These are phyloP conservation scores for Arctium lappa DNA, from an alignment of 129 eudicot genomes.

Conservation along the genomic window DNA sequence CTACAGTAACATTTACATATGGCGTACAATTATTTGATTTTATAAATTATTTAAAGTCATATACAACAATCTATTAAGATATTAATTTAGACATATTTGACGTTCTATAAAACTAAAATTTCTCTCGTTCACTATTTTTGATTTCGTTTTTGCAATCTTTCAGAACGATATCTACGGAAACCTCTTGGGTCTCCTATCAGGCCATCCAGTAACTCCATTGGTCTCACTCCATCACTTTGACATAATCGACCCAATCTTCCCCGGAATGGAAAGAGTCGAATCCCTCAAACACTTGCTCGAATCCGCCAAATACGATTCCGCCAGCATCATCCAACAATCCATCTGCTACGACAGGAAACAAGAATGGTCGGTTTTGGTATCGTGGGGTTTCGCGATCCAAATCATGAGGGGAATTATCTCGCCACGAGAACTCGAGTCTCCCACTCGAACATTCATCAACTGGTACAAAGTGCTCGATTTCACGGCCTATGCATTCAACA, in stretches of 20 bases:
- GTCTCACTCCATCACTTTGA: conserved; percentile 87
- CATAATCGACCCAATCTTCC: conserved; percentile 75
- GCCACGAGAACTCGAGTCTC: conserved; percentile 72
- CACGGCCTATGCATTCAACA: conserved; percentile 77
- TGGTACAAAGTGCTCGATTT: conserved; percentile 79
- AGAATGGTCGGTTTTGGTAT: conserved; percentile 62
- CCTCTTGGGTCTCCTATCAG: conserved; percentile 65
- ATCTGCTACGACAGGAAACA: conserved; percentile 59
- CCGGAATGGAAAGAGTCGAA: conserved; percentile 48
- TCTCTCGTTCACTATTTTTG: background rate
- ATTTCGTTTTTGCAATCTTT: conserved; percentile 9
- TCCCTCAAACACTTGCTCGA: conserved; percentile 43
- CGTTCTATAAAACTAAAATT: background rate
- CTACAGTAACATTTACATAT: too few species aligned
- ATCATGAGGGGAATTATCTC: conserved; percentile 61
- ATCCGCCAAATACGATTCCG: conserved; percentile 50
- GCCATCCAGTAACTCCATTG: conserved; percentile 77
- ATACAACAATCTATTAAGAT: too few species aligned
- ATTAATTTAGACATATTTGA: background rate
- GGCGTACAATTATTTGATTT: background rate
- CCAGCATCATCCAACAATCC: conserved; percentile 76
- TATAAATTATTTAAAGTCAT: too few species aligned
- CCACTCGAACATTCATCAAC: conserved; percentile 63
- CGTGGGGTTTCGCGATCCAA: conserved; percentile 83
- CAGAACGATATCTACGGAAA: conserved; percentile 85